These are phyloP conservation scores for Capsicum chinense DNA, from an alignment of 257 asterid species.

Conservation along the genomic window DNA sequence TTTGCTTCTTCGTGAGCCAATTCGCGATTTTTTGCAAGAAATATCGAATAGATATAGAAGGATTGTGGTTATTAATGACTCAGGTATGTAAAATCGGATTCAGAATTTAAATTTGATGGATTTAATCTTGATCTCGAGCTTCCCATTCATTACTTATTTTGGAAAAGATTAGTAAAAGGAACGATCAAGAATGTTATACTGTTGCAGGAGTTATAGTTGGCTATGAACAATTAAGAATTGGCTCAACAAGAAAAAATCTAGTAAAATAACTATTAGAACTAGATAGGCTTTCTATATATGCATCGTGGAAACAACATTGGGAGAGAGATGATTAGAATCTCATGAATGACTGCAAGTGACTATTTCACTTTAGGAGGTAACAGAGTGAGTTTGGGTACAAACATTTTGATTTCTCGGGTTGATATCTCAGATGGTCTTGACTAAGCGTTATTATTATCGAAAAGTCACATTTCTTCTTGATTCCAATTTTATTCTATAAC, in stretches of 20 bases:
- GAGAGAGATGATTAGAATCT: background rate
- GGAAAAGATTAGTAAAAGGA: background rate
- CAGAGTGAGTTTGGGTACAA: background rate
- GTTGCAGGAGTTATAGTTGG: background rate
- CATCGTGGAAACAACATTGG: background rate
- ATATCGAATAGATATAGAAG: background rate
- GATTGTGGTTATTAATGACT: slow-evolving; percentile 24
- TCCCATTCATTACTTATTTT: background rate
- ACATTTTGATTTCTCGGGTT: background rate
- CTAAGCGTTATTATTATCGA: background rate
- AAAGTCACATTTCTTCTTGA: background rate
- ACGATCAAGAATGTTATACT: background rate
- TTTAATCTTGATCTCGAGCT: background rate
- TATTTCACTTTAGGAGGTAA: background rate
- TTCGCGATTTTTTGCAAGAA: slow-evolving; percentile 17
- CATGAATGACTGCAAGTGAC: background rate
- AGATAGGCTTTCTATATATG: background rate
- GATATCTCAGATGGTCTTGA: background rate
- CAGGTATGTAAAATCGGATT: background rate
- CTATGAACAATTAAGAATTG: background rate
- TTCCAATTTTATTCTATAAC: background rate
- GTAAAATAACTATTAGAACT: background rate
- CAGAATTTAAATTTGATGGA: background rate
- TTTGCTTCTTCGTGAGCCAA: slow-evolving; percentile 17
- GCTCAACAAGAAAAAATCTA: background rate